Base-by-base conservation (phyloP, 2,329 filamentous ascomycete species). In the Fusarium oligoseptatum region DNA sequence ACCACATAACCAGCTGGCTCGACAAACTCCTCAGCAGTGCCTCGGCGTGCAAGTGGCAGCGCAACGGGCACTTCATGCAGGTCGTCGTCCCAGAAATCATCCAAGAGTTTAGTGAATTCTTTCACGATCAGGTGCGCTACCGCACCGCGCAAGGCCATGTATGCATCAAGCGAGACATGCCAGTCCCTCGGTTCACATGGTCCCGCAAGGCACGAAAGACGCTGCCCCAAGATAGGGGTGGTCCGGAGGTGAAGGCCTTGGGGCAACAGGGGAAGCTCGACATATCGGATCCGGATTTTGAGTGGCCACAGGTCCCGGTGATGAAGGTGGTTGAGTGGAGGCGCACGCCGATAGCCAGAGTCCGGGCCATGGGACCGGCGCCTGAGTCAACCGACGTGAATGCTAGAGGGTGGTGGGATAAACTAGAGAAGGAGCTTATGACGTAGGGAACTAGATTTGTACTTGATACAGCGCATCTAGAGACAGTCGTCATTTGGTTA, bases 61-160 rank as follows among this genome's bases (percentile, higher is more conserved):
- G 82, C 66, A 45, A 75, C 15, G 71, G 72, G 17, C 45, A 34
- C 20, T 76, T 80, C 55, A 72, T 73, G 67, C 66, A 45, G 4
- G 62, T 60, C 34, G 27, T 75, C 56, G 41, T 84, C 52, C 83
- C 83, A 17, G 56, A 81, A 61, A 75, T 84, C 17, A 39, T 84
- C 27, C 65, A 67, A 27, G 82, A 84, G 39, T 83, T 82, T 34
- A 62, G 68, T 36, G 79, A 82, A 39, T 84, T 84, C 75, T 73
- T 84, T 45, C 78, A 72, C 20, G 66, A 70, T 11, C 60, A 77
- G 56, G 43, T 84, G 43, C 67, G 66, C 17, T 84, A 84, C 70
- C 81, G 81, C 50, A 81, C 80, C 3, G 71, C 76, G 6, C 80
- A 83, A 43, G 83, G 82, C 45, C 20, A 73, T 36, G 77, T 83